Conservation (phyloP, 768 basidiomycete species). For the Mycena sanguinolenta region DNA sequence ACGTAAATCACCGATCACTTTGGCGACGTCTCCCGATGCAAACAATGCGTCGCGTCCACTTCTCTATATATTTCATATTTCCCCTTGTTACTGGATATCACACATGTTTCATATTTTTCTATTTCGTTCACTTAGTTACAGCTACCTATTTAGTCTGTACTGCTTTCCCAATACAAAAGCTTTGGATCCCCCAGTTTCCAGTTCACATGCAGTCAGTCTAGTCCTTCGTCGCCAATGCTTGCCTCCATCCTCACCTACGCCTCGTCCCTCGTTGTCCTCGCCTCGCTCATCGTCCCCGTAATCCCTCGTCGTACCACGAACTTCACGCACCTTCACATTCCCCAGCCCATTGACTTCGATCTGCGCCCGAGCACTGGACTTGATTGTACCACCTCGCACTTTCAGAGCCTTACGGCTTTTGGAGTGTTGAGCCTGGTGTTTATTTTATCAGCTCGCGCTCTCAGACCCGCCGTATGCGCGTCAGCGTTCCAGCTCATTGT, state of each 20-base stretch:
- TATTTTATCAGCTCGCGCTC: no score
- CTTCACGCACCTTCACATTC: neutral
- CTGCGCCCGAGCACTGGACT: slow-evolving; percentile 1
- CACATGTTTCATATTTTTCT: neutral
- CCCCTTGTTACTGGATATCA: neutral
- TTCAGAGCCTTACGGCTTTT: neutral
- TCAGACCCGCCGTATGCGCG: no score
- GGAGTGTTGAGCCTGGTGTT: neutral
- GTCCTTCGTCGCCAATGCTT: neutral
- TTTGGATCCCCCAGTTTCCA: neutral
- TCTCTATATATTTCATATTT: no score
- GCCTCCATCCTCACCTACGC: no score
- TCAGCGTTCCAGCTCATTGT: no score
- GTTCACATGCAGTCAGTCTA: slow-evolving; percentile 1
- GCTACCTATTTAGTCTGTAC: no score
- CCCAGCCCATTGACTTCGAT: slow-evolving; percentile 1
- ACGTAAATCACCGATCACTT: no score
- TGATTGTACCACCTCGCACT: slow-evolving; percentile 1
- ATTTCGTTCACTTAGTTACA: neutral
- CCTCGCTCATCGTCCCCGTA: no score
- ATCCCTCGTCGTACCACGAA: neutral
- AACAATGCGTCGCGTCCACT: no score
- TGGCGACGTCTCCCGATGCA: no score
- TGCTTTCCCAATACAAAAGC: neutral
- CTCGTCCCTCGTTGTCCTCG: no score